Base-by-base conservation (phyloP, 2,329 filamentous ascomycete genomes). In the Pyrenochaeta sp. region DNA sequence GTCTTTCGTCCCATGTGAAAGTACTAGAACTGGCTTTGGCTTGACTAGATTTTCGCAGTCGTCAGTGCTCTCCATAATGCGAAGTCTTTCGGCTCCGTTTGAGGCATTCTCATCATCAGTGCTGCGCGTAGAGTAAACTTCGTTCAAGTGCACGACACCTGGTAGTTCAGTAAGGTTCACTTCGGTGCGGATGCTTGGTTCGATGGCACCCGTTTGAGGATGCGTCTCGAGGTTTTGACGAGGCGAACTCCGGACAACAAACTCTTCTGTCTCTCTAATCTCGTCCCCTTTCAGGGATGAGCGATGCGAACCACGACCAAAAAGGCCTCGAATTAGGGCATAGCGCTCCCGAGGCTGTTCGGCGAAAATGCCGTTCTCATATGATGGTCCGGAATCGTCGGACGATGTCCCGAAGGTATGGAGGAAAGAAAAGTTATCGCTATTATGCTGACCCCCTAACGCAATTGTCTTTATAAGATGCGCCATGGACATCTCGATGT, bases 401-500 rank as follows among this genome's bases (percentile, higher is more conserved):
- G 44, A 20, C 9, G 56, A 52, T 15, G 52, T 46, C 30, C 40
- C 31, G 14, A 53, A 47, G 2, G 21, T 21, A 11, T 40, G 12
- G 17, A 30, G 18, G 14, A 32, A 20, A 2, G 36, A 29, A 4
- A 29, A 21, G 14, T 49, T 29, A 1, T 50, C 47, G 7, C 27
- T 57, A 9, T 33, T 21, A 10, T 49, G 31, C 21, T 45, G 59
- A 14, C 30, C 46, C n/a, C 56, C 55, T 2, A 59, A 42, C 2
- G 61, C 65, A 30, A 68, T 61, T 21, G 54, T 59, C 12, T 60
- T 74, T 49, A 82, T 79, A 12, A 83, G 72, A 36, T 79, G 66
- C 78, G 64, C 64, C 63, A 67, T 64, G 0, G 61, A 66, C 57
- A 67, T 51, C 23, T 67, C 64, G 11, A 67, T 81, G 53, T 80